Evolutionary conservation across 1,139 yeast genomes (phyloP), one percentile per base, ranked within the genome.

Genomic region (Yamadazyma songkhlaensis): DNA sequence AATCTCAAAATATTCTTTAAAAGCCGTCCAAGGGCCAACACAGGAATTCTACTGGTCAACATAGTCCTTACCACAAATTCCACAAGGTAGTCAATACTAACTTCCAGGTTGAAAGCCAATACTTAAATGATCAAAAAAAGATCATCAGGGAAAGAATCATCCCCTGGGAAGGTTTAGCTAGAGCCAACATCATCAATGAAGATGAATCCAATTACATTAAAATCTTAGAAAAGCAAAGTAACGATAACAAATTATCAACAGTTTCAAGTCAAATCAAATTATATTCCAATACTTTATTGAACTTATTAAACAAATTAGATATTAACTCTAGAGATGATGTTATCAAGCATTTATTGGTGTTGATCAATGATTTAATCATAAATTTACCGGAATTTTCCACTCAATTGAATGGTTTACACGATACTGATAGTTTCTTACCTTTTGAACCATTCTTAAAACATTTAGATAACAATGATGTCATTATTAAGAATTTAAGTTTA

Each of bases 161-260:
- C 43, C 95, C 96, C 20, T 90, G 97, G 97, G 95, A 86, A 55
- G 95, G 95, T 7, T 80, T 84, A 52, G 81, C 87, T 13, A 75
- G 96, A 44, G 83, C 94, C 9, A 81, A 79, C 35, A 77, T 82
- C 34, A 71, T 90, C 32, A 63, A 80, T 14, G 72, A 72, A 37
- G 81, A 77, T 43, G 89, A 85, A 54, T 88, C 88, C 12, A 73
- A 74, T 44, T 67, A 75, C 36, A 69, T 87, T 54, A 82, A 81
- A 57, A 69, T 75, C 31, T 71, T 86, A 49, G 94, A 84, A 54
- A 78, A 77, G 45, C 72, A 70, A 53, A 55, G 68, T 22, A 43
- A 59, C 44, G 69, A 69, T 44, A 59, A 69, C 53, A 56, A 63
- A 47, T 50, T 61, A 43, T 50, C 59, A 14, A 68, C 75, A 13